phyloP scores from a whole-genome alignment of 768 basidiomycete genomes.

The Lentinula sp. region DNA sequence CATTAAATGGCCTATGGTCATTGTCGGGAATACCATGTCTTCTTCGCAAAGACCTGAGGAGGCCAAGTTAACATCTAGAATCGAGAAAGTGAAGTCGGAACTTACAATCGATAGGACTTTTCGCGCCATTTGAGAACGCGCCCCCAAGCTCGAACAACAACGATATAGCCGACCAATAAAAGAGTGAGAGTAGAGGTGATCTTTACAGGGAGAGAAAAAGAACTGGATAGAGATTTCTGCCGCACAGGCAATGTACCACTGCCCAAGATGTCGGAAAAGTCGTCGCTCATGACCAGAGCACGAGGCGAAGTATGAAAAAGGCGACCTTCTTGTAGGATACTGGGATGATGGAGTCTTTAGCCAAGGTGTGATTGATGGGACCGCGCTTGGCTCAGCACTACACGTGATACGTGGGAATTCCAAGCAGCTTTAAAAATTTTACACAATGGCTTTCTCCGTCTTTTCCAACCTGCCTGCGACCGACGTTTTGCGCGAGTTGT shows the following conservation, averaged over 20 bases:
- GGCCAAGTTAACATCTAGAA: slow-evolving; percentile 8
- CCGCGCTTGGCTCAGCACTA: neutral
- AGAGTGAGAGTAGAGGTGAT: slow-evolving; percentile 27
- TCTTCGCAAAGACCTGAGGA: slow-evolving; percentile 59
- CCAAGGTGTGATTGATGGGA: slow-evolving; percentile 4
- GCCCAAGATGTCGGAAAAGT: slow-evolving; percentile 70
- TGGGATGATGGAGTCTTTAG: slow-evolving; percentile 10
- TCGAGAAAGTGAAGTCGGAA: neutral
- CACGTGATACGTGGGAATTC: neutral
- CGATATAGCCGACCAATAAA: slow-evolving; percentile 31
- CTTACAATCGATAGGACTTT: slow-evolving; percentile 59
- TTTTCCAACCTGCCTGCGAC: neutral
- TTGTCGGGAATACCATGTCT: slow-evolving; percentile 80
- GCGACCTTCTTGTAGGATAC: slow-evolving; percentile 11
- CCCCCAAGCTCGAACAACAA: slow-evolving; percentile 34
- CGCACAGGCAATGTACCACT: slow-evolving; percentile 37
- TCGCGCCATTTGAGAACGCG: slow-evolving; percentile 55
- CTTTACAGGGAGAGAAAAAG: slow-evolving; percentile 34
- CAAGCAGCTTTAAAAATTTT: neutral
- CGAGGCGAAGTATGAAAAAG: slow-evolving; percentile 12
- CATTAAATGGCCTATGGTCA: slow-evolving; percentile 79
- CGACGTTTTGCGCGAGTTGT: no score
- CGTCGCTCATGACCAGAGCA: slow-evolving; percentile 49
- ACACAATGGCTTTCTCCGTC: neutral
- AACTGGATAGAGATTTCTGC: slow-evolving; percentile 23